Base-by-base conservation (phyloP, 176 grass and related monocot species). In the Pharus latifolius region DNA sequence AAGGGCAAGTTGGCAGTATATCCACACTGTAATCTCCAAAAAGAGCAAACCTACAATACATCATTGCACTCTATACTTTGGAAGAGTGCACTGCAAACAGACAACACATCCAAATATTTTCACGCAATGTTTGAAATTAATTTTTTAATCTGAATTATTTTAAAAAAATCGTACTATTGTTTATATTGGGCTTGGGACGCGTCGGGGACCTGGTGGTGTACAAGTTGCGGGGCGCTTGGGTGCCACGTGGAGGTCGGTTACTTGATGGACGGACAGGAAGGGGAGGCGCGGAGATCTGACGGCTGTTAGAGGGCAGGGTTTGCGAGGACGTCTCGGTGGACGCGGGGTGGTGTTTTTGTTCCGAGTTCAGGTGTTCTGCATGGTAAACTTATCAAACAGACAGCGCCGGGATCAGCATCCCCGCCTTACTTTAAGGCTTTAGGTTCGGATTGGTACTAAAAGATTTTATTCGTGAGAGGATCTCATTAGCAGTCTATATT, bases 341-440 rank as follows among this genome's bases (percentile, higher is more conserved):
- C 54, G 15, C 54, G 60, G 22, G 45, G 15, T 13, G n/a, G n/a
- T 29, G 72, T 52, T 15, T 44, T 42, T 38, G 16, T 53, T 2
- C 4, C 34, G 35, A 2, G 26, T 38, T 23, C 80, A 70, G 72
- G 70, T 55, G 73, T 63, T 83, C 38, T 30, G 57, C 65, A 66
- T 83, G 73, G 77, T 22, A 35, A 13, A 57, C 23, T n/a, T n/a
- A 70, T 31, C 57, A 28, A 40, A 32, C 10, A 29, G 48, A 43
- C 80, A 54, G 7, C 40, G 1, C 12, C 31, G 15, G 48, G 15
- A 43, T 75, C 45, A 72, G 63, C 19, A 63, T 44, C 71, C 13
- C 16, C 53, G 63, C 71, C 58, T n/a, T n/a, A n/a, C n/a, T n/a
- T n/a, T n/a, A n/a, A n/a, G n/a, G n/a, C n/a, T n/a, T n/a, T n/a